Evolutionary conservation across 805 yeast species (phyloP).

Genomic region (Nakazawaea ishiwadae): DNA sequence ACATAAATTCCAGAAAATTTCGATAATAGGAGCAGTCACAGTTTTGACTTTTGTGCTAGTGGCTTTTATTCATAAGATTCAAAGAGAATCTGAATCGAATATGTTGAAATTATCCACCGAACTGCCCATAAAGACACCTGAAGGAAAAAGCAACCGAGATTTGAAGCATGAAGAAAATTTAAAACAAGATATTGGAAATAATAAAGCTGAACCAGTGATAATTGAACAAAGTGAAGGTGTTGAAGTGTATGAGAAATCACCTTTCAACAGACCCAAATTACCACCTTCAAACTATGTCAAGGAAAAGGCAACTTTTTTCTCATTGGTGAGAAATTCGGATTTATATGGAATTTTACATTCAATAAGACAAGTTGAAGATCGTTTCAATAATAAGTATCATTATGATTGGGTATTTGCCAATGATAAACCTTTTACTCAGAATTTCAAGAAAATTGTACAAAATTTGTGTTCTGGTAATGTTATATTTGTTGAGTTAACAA

Average conservation of each 20-base stretch:
- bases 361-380: slow-evolving; percentile 53
- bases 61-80: background rate
- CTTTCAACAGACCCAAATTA: background rate
- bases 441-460: slow-evolving; percentile 44
- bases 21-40: background rate
- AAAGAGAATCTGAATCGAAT: background rate
- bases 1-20: slow-evolving; percentile 1
- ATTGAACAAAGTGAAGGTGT: slow-evolving; percentile 4
- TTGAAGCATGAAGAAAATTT: background rate
- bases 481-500: slow-evolving; percentile 54
- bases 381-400: slow-evolving; percentile 55
- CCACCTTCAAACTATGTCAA: slow-evolving; percentile 15
- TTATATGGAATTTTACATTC: slow-evolving; percentile 48
- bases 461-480: slow-evolving; percentile 51
- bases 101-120: background rate
- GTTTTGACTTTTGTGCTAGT: background rate
- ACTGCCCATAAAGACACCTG: background rate
- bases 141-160: background rate
- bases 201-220: background rate
- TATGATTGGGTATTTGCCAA: slow-evolving; percentile 77
- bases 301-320: slow-evolving; percentile 61
- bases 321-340: slow-evolving; percentile 63
- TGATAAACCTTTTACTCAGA: slow-evolving; percentile 54
- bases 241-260: slow-evolving; percentile 6
- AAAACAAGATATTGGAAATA: background rate